These are phyloP conservation scores for Cladophialophora immunda DNA, from an alignment of 2,329 filamentous ascomycete genomes.

Conservation along the genomic window DNA sequence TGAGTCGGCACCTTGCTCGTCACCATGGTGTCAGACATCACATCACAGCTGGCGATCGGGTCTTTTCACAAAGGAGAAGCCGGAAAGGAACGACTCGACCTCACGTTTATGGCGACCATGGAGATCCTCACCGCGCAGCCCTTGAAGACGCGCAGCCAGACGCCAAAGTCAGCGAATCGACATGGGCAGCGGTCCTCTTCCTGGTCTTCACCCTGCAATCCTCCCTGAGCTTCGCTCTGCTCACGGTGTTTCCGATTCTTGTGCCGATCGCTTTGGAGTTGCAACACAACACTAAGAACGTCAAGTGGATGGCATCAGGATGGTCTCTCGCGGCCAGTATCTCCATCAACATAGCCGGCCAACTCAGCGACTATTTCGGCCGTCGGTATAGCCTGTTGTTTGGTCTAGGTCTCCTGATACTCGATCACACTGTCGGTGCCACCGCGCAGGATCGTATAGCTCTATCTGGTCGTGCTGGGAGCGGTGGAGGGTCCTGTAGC, in stretches of 20 bases:
- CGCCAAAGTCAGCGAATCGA: conserved; percentile 8
- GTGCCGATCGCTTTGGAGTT: conserved; percentile 13
- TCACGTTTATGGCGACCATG: too few relatives aligned
- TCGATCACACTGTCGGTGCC: conserved; percentile 22
- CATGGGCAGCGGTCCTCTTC: conserved; percentile 19
- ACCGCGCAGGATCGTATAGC: conserved; percentile 3
- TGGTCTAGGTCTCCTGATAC: conserved; percentile 10
- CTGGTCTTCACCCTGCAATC: conserved; percentile 16
- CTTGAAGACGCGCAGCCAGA: conserved; percentile 6
- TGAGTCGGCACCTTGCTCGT: too few relatives aligned
- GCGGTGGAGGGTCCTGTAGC: too few relatives aligned
- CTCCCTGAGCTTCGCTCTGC: conserved; percentile 10
- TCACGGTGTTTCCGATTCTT: not conserved
- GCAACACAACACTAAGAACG: conserved; percentile 2
- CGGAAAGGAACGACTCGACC: too few relatives aligned
- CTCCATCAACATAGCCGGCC: conserved; percentile 15
- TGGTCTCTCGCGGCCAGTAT: conserved; percentile 22
- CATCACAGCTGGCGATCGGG: too few relatives aligned
- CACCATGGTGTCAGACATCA: too few relatives aligned
- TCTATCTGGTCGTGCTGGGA: too few relatives aligned
- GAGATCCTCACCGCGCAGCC: conserved; percentile 9
- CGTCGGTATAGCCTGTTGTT: conserved; percentile 1
- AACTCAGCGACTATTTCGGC: conserved; percentile 23
- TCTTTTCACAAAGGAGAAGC: too few relatives aligned
- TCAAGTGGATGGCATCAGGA: conserved; percentile 19